phyloP scores from a whole-genome alignment of 2,329 filamentous ascomycete species.

The Aspergillus brasiliensis region DNA sequence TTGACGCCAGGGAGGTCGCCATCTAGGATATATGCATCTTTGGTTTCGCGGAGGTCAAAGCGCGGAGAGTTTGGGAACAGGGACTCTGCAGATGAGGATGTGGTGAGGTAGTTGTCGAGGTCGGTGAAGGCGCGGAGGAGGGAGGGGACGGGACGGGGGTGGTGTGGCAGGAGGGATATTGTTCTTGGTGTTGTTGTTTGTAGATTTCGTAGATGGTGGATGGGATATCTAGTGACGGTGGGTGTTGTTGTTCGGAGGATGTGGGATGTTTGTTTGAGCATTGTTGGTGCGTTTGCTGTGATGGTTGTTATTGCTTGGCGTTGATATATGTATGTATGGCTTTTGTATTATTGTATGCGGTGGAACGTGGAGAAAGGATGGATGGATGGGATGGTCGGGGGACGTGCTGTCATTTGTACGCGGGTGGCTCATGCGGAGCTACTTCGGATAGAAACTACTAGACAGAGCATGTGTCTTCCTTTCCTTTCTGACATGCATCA shows the following conservation, averaged over 20 bases:
- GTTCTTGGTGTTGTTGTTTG: neutral
- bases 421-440: neutral
- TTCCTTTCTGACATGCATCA: neutral
- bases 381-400: neutral
- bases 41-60: conserved; percentile 48
- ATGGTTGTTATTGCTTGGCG: neutral
- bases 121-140: neutral
- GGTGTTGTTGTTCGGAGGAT: neutral
- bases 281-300: neutral
- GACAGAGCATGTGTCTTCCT: neutral
- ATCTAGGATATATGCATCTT: conserved; percentile 45
- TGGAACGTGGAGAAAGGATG: neutral
- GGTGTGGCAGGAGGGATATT: neutral
- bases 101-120: neutral
- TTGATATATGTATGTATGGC: neutral
- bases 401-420: neutral
- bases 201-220: neutral
- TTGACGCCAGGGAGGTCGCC: conserved; percentile 50
- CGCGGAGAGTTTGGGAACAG: conserved; percentile 23
- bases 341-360: neutral
- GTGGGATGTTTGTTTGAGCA: neutral
- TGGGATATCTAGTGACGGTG: neutral
- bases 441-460: neutral
- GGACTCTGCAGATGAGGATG: neutral
- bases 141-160: neutral